Percentiles rank a stretch among this genome's conserved stretches.
These are phyloP conservation scores for Pinus tabuliformis DNA, from an alignment of 75 land plant species.

Conservation along the genomic window DNA sequence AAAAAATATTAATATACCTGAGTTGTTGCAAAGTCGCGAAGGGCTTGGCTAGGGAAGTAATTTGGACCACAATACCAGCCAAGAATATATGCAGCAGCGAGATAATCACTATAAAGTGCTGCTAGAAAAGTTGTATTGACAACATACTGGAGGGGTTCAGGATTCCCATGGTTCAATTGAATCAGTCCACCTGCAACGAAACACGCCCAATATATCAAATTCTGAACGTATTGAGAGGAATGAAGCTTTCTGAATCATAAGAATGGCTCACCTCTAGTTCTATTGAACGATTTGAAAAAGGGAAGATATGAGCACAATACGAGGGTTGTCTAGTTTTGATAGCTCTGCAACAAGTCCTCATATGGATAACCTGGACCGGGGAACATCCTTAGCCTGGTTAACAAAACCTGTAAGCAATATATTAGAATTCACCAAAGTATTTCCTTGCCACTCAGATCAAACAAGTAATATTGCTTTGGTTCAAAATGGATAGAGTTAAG, in stretches of 20 bases:
- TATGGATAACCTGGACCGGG: constrained; percentile 85
- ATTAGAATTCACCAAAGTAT: too few species aligned
- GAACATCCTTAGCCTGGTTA: constrained; percentile 63
- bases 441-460: too few species aligned
- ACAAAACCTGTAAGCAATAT: constrained; percentile 44
- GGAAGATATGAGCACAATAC: constrained; percentile 87
- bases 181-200: constrained; percentile 56
- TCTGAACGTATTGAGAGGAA: too few species aligned
- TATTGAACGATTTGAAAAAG: constrained; percentile 51
- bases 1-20: constrained; percentile 40
- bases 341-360: constrained; percentile 63
- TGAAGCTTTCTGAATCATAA: too few species aligned
- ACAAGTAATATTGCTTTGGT: too few species aligned
- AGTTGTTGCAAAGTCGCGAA: constrained; percentile 54
- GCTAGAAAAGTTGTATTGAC: constrained; percentile 67
- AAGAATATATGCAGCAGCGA: constrained; percentile 28
- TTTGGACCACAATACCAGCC: constrained; percentile 57
- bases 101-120: constrained; percentile 62
- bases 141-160: constrained; percentile 57
- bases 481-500: too few species aligned
- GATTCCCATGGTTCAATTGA: constrained; percentile 47
- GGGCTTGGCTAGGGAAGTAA: constrained; percentile 34
- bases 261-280: constrained; percentile 55
- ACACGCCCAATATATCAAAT: neutral
- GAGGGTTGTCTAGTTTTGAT: constrained; percentile 72